Base-by-base conservation (phyloP, 139 green algal species). In the Raphidocelis subcapitata region DNA sequence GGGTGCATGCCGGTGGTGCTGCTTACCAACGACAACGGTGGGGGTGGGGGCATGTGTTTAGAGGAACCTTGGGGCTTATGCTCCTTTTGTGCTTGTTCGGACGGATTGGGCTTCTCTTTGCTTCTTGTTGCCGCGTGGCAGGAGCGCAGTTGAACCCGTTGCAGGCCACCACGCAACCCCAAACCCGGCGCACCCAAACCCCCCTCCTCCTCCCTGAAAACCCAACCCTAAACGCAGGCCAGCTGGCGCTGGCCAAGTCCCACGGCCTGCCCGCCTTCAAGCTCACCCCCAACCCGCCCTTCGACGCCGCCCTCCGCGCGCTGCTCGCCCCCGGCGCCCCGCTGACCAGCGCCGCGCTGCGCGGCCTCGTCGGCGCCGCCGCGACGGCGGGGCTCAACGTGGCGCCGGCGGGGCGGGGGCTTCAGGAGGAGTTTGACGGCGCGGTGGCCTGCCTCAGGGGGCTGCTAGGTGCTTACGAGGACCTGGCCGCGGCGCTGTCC, bases 1-100 rank as follows among this genome's bases (percentile, higher is more conserved):
- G 69, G 10, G 49, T 61, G 61, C n/a, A 56, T 93, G 72, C 86
- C 89, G 0, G 88, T 94, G 16, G 59, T 94, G 37, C 80, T 94
- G 66, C 81, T 94, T 18, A 88, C 86, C 12, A 90, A 88, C 70
- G 89, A 94, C 82, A 92, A 92, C 49, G n/a, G n/a, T n/a, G n/a
- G n/a, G n/a, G n/a, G n/a, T n/a, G n/a, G n/a, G n/a, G n/a, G n/a
- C n/a, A n/a, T n/a, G n/a, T n/a, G n/a, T n/a, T n/a, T n/a, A n/a
- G n/a, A n/a, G n/a, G n/a, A n/a, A n/a, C n/a, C n/a, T n/a, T n/a
- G n/a, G n/a, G n/a, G n/a, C n/a, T n/a, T n/a, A n/a, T n/a, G n/a
- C n/a, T n/a, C n/a, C n/a, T n/a, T n/a, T n/a, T n/a, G n/a, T n/a
- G n/a, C n/a, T n/a, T n/a, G n/a, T n/a, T n/a, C n/a, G n/a, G n/a